These are phyloP conservation scores for Penicillium simplicissimum DNA, from an alignment of 495 filamentous ascomycete genomes.

Conservation along the genomic window DNA sequence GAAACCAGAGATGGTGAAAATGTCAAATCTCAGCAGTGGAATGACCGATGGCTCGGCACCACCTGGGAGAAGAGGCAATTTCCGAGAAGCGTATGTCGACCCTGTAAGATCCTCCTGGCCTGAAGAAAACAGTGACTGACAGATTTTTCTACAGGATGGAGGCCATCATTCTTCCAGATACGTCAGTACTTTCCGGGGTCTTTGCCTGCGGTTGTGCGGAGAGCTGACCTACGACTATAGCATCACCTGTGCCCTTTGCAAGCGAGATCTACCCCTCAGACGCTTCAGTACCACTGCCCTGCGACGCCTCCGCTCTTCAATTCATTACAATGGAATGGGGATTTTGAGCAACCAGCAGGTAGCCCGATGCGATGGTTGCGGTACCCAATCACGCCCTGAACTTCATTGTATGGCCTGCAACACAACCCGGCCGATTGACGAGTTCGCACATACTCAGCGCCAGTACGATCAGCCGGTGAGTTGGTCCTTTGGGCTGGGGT, in stretches of 20 bases:
- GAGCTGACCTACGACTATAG: background rate
- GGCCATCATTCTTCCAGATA: background rate
- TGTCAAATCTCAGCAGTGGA: background rate
- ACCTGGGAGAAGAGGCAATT: background rate
- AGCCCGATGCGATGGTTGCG: background rate
- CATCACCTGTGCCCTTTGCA: slow-evolving; percentile 3
- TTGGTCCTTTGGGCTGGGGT: background rate
- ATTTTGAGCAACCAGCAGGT: background rate
- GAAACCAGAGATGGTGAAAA: background rate
- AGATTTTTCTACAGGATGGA: background rate
- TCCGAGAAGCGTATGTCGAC: background rate
- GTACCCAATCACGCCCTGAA: slow-evolving; percentile 23
- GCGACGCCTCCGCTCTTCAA: background rate
- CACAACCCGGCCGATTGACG: slow-evolving; percentile 43
- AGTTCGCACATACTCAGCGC: slow-evolving; percentile 61
- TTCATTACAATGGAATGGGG: background rate
- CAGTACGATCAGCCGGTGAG: slow-evolving; percentile 35
- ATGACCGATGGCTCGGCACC: background rate
- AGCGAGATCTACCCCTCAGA: background rate
- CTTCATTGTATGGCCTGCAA: slow-evolving; percentile 49
- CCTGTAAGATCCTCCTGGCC: background rate
- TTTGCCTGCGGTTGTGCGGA: background rate
- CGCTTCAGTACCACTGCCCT: background rate
- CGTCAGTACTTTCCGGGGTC: background rate
- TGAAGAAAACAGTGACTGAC: background rate